Evolutionary conservation across 306 rosid genomes (phyloP).

Genomic region (Betula pendula): DNA sequence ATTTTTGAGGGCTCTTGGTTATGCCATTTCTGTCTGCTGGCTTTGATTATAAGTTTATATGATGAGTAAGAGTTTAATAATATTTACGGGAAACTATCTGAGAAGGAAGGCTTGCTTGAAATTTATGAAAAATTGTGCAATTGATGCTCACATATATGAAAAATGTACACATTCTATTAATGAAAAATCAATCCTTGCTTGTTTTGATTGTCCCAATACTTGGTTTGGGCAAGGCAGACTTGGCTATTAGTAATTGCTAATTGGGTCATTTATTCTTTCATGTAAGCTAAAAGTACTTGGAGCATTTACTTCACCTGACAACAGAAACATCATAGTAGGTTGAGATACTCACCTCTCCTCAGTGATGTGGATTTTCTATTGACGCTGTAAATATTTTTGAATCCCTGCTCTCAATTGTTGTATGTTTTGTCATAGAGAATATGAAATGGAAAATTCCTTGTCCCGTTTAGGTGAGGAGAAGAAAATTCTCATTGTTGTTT

Average conservation of each 20-base stretch:
- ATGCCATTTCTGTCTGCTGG: slow-evolving; percentile 4
- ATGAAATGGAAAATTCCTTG: not conserved
- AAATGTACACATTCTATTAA: not conserved
- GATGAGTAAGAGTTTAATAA: not conserved
- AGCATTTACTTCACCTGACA: not conserved
- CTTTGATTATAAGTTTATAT: not conserved
- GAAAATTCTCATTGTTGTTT: not conserved
- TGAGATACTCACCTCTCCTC: not conserved
- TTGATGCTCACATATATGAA: not conserved
- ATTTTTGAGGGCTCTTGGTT: not conserved
- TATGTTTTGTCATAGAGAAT: not conserved
- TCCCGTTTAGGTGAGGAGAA: not conserved
- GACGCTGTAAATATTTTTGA: not conserved
- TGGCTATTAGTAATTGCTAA: not conserved
- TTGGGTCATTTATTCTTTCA: not conserved
- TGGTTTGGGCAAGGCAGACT: not conserved
- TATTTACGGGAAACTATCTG: not conserved
- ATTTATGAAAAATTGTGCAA: not conserved
- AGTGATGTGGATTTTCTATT: not conserved
- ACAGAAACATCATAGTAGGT: not conserved
- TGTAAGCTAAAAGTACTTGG: not conserved
- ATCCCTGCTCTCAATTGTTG: not conserved
- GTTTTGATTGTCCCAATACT: not conserved
- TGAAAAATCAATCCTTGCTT: not conserved
- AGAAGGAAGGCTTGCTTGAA: not conserved